Evolutionary conservation across 23 red algal species (phyloP).

Genomic region (Pyropia haitanensis): DNA sequence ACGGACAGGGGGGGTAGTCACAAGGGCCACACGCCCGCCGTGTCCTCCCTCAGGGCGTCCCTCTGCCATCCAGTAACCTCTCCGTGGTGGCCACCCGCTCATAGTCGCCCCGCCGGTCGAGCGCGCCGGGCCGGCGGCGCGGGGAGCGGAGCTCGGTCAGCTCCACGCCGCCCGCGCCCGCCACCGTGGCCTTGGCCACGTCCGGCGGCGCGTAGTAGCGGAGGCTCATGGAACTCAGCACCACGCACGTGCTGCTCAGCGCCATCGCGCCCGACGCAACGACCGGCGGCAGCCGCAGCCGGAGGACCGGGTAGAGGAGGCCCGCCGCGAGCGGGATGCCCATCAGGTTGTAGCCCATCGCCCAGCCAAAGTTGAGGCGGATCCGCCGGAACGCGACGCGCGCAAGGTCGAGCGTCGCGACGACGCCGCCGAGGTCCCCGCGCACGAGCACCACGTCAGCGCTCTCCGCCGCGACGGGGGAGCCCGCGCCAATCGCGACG

Average conservation of each 20-base stretch:
- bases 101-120: too few species aligned
- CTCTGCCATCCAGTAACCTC: too few species aligned
- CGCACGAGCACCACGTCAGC: constrained; percentile 62
- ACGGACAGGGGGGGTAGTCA: too few species aligned
- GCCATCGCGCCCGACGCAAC: constrained; percentile 91
- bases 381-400: constrained; percentile 54
- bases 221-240: constrained; percentile 52
- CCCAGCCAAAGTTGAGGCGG: constrained; percentile 74
- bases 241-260: constrained; percentile 53
- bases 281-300: constrained; percentile 57
- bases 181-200: constrained; percentile 1
- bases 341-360: constrained; percentile 69
- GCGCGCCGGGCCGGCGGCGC: too few species aligned
- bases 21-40: too few species aligned
- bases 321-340: constrained; percentile 79
- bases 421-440: constrained; percentile 44
- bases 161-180: too few species aligned
- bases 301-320: constrained; percentile 65
- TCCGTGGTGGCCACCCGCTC: too few species aligned
- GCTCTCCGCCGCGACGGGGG: constrained; percentile 46
- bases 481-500: constrained; percentile 69
- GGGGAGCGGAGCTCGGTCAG: too few species aligned
- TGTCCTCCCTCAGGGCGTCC: too few species aligned
- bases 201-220: constrained; percentile 44
- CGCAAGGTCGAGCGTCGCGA: constrained; percentile 44